A percentile compares a stretch with the other conserved stretches of the same genome.
phyloP scores from a whole-genome alignment of 1,284 basidiomycete genomes.

The Irpex lacteus region DNA sequence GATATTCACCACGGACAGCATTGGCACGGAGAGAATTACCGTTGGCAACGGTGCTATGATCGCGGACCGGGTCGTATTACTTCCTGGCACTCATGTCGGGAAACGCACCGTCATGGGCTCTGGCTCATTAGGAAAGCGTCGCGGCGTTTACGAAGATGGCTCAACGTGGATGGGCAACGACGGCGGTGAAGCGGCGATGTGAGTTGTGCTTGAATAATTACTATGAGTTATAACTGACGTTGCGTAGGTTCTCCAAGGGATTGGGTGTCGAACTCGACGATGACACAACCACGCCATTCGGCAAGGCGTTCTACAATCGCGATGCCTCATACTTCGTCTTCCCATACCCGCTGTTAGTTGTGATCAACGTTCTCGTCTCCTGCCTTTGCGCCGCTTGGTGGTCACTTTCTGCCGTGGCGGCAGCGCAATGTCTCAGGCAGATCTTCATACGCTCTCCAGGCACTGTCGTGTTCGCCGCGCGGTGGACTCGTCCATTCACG shows the following conservation, averaged over 20 bases:
- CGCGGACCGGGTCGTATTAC: constrained; percentile 43
- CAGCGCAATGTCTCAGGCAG: constrained; percentile 36
- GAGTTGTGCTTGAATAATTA: constrained; percentile 18
- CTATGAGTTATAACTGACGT: background rate
- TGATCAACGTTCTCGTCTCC: constrained; percentile 19
- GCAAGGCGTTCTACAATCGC: constrained; percentile 43
- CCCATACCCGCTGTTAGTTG: constrained; percentile 37
- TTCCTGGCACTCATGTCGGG: constrained; percentile 41
- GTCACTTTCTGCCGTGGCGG: constrained; percentile 38
- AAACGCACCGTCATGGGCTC: constrained; percentile 43
- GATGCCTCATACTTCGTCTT: constrained; percentile 41
- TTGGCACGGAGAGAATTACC: constrained; percentile 36
- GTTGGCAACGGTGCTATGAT: constrained; percentile 45
- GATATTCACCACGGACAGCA: constrained; percentile 40
- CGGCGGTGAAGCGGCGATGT: constrained; percentile 36
- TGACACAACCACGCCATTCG: constrained; percentile 43
- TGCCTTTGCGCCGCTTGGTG: constrained; percentile 21
- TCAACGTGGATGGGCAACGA: constrained; percentile 47
- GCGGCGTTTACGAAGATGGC: constrained; percentile 37
- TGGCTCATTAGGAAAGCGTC: constrained; percentile 39
- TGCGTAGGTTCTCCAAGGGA: constrained; percentile 12
- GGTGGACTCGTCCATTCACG: constrained; percentile 35
- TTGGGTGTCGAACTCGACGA: constrained; percentile 17
- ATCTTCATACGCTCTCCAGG: constrained; percentile 28
- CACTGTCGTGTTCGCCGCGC: constrained; percentile 29